Evolutionary conservation across 768 basidiomycete species (phyloP), one percentile per base, ranked within the genome.

Genomic region (Hemileccinum rubropunctum): DNA sequence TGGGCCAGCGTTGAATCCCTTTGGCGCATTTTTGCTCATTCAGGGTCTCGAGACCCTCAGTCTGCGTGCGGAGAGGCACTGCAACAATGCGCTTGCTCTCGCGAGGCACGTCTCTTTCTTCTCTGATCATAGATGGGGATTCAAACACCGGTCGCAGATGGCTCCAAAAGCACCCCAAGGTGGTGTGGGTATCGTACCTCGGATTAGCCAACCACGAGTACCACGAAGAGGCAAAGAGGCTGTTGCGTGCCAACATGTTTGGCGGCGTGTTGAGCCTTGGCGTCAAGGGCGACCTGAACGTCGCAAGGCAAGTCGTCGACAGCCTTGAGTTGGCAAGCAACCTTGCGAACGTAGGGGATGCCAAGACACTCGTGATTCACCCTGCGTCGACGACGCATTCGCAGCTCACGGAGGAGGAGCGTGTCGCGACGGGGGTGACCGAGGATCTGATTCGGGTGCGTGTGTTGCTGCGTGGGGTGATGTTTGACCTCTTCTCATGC

Each of bases 31-130:
- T 72, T 75, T 88, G 38, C 75, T 90, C 10, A 69, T 91, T n/a
- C 84, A 87, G 59, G 88, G 88, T 30, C 73, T 90, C 26, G 88
- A 91, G 71, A 91, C 88, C 6, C 79, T 90, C 48, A 81, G 79
- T 53, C 68, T 91, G 46, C 78, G 88, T 14, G 82, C 75, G 8
- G 78, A 91, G 71, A 68, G 88, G 45, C 90, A 91, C 63, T 77
- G 75, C 45, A 74, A 82, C 34, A 91, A 91, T 54, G 82, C 84
- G 0, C 74, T 91, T 13, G 77, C 76, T 4, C 74, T 92, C 18
- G 90, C 90, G 0, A 66, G 72, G 72, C 78, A 58, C 10, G 36
- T 21, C 33, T 21, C 17, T 12, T 15, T 27, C 18, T 14, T 12
- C 11, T 2, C 8, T 28, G 4, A 2, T 30, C 26, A 2, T 18